phyloP scores from a whole-genome alignment of 2,329 filamentous ascomycete genomes.

The Aureobasidium mangrovei region DNA sequence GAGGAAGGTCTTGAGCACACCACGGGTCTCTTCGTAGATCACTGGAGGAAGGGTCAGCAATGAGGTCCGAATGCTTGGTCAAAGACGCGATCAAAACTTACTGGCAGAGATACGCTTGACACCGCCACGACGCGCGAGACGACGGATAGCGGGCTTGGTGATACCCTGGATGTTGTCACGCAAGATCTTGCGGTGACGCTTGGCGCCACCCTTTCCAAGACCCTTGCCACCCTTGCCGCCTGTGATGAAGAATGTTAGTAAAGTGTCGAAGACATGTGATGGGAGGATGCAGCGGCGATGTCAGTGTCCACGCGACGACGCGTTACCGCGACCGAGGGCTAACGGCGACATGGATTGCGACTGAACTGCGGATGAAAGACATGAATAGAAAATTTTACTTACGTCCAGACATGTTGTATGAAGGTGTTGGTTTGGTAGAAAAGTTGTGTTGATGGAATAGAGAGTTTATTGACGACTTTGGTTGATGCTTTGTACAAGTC shows the following conservation, averaged over 20 bases:
- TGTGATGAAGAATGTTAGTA: conserved; percentile 35
- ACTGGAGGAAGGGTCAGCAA: conserved; percentile 33
- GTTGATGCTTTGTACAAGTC: not conserved
- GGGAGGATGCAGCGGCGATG: conserved; percentile 4
- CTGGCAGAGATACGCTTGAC: conserved; percentile 99
- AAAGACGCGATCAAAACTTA: conserved; percentile 33
- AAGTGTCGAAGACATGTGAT: conserved; percentile 3
- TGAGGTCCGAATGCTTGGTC: not conserved
- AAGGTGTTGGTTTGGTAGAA: conserved; percentile 20
- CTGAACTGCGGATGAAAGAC: not conserved
- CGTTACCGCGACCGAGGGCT: not conserved
- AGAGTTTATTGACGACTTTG: conserved; percentile 16
- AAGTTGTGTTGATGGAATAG: conserved; percentile 15
- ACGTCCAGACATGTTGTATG: conserved; percentile 45
- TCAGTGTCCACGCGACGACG: conserved; percentile 11
- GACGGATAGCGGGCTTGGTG: conserved; percentile 95
- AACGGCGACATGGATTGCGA: conserved; percentile 6
- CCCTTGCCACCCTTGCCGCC: conserved; percentile 95
- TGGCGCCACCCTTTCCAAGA: conserved; percentile 95
- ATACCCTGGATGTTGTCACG: conserved; percentile 99
- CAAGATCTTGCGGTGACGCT: conserved; percentile 98
- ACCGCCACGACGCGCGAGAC: conserved; percentile 98
- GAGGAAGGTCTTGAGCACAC: conserved; percentile 77
- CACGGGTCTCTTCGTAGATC: conserved; percentile 78
- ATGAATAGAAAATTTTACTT: conserved; percentile 24